phyloP scores from a whole-genome alignment of 352 stramenopile genomes.

The Pythium aquatile region DNA sequence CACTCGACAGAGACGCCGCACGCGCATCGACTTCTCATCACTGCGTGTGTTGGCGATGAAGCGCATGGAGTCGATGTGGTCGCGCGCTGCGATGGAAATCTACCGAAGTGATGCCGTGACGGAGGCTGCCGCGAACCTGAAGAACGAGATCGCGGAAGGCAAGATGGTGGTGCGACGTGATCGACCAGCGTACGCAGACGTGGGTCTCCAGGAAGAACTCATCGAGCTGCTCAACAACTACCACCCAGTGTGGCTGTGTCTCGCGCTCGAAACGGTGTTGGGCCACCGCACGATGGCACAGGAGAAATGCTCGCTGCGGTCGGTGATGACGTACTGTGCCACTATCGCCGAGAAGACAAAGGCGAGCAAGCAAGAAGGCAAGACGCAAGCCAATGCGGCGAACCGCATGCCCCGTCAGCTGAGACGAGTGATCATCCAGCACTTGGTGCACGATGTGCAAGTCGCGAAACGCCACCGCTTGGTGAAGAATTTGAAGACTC shows the following conservation, averaged over 20 bases:
- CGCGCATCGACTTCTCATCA: constrained; percentile 56
- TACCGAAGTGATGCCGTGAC: constrained; percentile 58
- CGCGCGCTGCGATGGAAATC: constrained; percentile 49
- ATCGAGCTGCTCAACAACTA: constrained; percentile 89
- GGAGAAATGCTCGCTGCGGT: constrained; percentile 56
- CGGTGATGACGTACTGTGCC: constrained; percentile 38
- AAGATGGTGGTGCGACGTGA: constrained; percentile 85
- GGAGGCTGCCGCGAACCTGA: constrained; percentile 54
- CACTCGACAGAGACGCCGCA: constrained; percentile 17
- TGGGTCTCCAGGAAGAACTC: constrained; percentile 87
- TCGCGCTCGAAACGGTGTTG: constrained; percentile 89
- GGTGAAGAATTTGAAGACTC: constrained; percentile 70
- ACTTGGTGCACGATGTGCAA: constrained; percentile 61
- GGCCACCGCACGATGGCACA: constrained; percentile 52
- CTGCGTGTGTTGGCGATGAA: constrained; percentile 72
- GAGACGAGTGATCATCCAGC: constrained; percentile 60
- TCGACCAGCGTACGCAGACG: constrained; percentile 87
- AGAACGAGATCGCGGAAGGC: constrained; percentile 68
- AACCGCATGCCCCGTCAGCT: constrained; percentile 55
- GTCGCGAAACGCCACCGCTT: constrained; percentile 60
- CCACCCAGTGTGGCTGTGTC: constrained; percentile 87
- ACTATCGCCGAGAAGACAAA: constrained; percentile 12
- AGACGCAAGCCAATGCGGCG: constrained; percentile 1
- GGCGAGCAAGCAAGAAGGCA: constrained; percentile 25
- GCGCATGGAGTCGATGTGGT: constrained; percentile 67